Evolutionary conservation across 441 rosid species (phyloP).

Genomic region (Daphne laureola): DNA sequence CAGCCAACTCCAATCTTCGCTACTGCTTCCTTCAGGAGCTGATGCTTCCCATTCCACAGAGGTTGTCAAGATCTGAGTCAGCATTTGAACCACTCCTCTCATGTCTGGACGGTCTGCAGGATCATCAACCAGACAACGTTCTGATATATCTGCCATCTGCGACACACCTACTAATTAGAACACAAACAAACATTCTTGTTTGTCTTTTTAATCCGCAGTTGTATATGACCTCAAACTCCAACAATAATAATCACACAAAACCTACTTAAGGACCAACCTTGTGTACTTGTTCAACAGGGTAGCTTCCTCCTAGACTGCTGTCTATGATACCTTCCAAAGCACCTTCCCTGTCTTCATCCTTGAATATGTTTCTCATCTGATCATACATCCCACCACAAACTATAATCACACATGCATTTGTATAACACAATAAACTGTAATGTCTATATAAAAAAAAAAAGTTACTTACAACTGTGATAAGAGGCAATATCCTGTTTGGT

Average conservation of each 20-base stretch:
- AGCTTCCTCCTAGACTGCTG: conserved; percentile 33
- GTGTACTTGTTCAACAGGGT: conserved; percentile 34
- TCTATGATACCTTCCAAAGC: conserved; percentile 37
- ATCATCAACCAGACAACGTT: conserved; percentile 23
- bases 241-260: too few relatives aligned
- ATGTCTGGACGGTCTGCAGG: conserved; percentile 27
- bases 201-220: too few relatives aligned
- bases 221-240: neutral
- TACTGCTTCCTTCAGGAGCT: conserved; percentile 20
- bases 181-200: too few relatives aligned
- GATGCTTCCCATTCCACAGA: conserved; percentile 33
- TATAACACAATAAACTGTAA: neutral
- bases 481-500: conserved; percentile 35
- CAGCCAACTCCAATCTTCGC: conserved; percentile 12
- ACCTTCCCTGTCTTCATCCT: conserved; percentile 27
- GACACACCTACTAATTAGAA: too few relatives aligned
- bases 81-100: conserved; percentile 26
- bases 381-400: neutral
- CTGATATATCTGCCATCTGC: conserved; percentile 32
- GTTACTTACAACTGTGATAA: conserved; percentile 36
- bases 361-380: conserved; percentile 33
- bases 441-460: too few relatives aligned
- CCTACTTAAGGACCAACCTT: conserved; percentile 22
- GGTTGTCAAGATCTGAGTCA: conserved; percentile 20
- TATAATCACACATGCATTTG: too few relatives aligned